Conservation (phyloP, 169 alveolate genomes). For the Plasmodium adleri region DNA sequence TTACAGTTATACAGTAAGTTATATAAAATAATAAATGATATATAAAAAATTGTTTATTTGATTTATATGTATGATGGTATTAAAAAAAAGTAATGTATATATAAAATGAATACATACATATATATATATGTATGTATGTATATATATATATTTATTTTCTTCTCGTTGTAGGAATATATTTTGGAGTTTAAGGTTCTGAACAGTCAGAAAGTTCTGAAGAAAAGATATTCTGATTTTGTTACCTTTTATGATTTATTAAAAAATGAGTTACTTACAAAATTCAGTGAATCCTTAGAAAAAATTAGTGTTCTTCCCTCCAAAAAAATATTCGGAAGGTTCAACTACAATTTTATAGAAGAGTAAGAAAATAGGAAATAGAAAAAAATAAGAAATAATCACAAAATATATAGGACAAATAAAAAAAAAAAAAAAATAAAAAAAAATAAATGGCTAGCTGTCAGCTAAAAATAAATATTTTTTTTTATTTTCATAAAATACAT, state of each 20-base stretch:
- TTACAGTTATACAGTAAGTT: conserved; percentile 58
- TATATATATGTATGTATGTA: not conserved
- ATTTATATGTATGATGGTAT: not conserved
- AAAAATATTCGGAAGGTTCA: conserved; percentile 43
- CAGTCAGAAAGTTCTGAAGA: conserved; percentile 53
- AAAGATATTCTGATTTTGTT: conserved; percentile 52
- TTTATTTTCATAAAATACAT: not conserved
- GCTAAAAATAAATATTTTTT: not conserved
- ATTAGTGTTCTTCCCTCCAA: conserved; percentile 52
- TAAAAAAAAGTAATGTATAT: not conserved
- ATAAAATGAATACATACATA: not conserved
- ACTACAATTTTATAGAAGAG: conserved; percentile 67
- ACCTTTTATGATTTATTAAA: conserved; percentile 34
- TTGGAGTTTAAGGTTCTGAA: conserved; percentile 65
- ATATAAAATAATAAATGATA: too few relatives aligned
- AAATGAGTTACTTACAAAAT: conserved; percentile 32
- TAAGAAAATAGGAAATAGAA: conserved; percentile 1
- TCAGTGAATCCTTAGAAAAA: conserved; percentile 40
- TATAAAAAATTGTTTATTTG: too few relatives aligned
- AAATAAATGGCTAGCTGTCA: not conserved
- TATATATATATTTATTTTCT: not conserved
- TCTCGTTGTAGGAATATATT: conserved; percentile 37
- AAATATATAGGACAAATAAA: not conserved
- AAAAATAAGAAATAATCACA: not conserved
- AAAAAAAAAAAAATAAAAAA: not conserved